These are phyloP conservation scores for Colletotrichum tropicicola DNA, from an alignment of 2,329 filamentous ascomycete species.

Conservation along the genomic window DNA sequence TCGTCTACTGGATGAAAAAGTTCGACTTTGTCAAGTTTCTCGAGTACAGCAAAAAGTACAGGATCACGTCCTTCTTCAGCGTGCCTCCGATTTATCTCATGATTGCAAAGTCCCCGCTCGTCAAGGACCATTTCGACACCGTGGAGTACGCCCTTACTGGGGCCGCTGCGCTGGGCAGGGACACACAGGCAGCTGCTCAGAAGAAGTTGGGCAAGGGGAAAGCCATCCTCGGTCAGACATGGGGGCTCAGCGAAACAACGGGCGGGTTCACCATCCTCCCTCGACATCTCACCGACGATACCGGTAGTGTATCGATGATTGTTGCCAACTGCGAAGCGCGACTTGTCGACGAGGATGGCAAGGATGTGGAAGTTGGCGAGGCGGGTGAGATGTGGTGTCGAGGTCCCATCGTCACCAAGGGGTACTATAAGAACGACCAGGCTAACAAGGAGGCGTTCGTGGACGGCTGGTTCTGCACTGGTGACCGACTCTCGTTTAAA, in stretches of 20 bases:
- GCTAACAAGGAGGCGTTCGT: constrained; percentile 69
- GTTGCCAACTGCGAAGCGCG: constrained; percentile 46
- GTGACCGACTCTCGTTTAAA: constrained; percentile 80
- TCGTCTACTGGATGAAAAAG: constrained; percentile 69
- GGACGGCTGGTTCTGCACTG: constrained; percentile 78
- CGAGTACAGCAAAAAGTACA: constrained; percentile 56
- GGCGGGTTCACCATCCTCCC: constrained; percentile 57
- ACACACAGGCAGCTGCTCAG: constrained; percentile 60
- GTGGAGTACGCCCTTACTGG: constrained; percentile 59
- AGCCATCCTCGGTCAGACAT: constrained; percentile 59
- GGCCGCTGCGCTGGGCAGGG: constrained; percentile 64
- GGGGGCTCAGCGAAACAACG: constrained; percentile 67
- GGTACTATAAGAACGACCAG: constrained; percentile 74
- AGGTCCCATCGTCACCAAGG: constrained; percentile 77
- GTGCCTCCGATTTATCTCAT: constrained; percentile 69
- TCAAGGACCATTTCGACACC: constrained; percentile 63
- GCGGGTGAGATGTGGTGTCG: constrained; percentile 73
- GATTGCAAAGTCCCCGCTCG: constrained; percentile 64
- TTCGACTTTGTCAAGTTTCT: constrained; percentile 68
- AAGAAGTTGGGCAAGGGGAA: constrained; percentile 54
- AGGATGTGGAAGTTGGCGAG: constrained; percentile 47
- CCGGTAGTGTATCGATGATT: constrained; percentile 55
- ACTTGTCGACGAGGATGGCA: constrained; percentile 48
- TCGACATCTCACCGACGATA: constrained; percentile 48
- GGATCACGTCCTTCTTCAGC: constrained; percentile 63